Conservation (phyloP, 2,329 filamentous ascomycete genomes). For the Arthrinium puccinioides region DNA sequence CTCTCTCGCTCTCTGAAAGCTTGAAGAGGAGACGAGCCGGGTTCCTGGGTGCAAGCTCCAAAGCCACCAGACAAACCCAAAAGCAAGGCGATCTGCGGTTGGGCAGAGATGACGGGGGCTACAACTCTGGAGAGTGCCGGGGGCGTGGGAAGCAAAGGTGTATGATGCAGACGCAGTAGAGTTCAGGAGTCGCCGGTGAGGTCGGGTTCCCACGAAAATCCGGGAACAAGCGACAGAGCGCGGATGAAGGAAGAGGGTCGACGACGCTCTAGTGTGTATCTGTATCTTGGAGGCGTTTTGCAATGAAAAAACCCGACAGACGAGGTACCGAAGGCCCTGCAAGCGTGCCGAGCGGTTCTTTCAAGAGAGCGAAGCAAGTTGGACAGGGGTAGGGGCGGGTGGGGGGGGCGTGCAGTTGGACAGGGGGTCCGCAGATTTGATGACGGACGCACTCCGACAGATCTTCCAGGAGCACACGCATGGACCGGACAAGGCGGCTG, state of each 20-base stretch:
- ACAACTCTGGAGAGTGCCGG: too few species aligned
- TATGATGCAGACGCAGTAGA: constrained; percentile 27
- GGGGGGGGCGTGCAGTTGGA: too few species aligned
- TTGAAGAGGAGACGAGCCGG: constrained; percentile 17
- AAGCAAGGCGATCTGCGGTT: constrained; percentile 27
- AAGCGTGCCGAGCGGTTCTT: constrained; percentile 3
- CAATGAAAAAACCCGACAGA: background rate
- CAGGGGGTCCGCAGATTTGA: too few species aligned
- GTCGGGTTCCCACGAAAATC: constrained; percentile 13
- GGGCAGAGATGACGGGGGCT: constrained; percentile 25
- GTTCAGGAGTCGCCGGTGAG: too few species aligned
- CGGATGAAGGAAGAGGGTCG: constrained; percentile 16
- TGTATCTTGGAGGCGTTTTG: constrained; percentile 10
- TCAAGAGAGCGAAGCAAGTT: too few species aligned
- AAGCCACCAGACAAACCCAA: constrained; percentile 12
- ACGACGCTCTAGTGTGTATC: constrained; percentile 8
- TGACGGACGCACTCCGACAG: too few species aligned
- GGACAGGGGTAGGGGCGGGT: too few species aligned
- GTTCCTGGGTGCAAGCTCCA: constrained; percentile 18
- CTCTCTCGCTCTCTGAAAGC: too few species aligned
- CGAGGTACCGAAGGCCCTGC: constrained; percentile 5
- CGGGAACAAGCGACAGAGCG: constrained; percentile 11
- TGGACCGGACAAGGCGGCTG: too few species aligned
- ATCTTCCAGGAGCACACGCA: too few species aligned
- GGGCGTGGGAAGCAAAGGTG: constrained; percentile 9